phyloP scores from a whole-genome alignment of 1,284 basidiomycete genomes.

The Ustilago esculenta region DNA sequence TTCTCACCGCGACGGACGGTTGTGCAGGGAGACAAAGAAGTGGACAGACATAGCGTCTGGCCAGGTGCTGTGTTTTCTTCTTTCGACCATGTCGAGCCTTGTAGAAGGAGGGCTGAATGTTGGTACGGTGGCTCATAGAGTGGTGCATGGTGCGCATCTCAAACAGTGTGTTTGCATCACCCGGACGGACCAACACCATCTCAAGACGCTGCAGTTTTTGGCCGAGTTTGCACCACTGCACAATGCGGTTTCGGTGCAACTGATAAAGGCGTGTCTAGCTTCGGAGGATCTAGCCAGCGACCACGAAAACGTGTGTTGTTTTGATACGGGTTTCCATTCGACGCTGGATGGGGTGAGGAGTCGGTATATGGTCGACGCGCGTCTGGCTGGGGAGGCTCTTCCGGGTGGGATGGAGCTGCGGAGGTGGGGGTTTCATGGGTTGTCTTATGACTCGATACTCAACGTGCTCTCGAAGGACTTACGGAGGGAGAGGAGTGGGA shows the following conservation, averaged over 20 bases:
- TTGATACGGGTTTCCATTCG: conserved; percentile 33
- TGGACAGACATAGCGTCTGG: conserved; percentile 1
- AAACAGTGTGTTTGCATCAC: conserved; percentile 12
- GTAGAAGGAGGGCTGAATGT: background rate
- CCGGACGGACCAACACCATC: background rate
- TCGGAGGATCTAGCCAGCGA: conserved; percentile 1
- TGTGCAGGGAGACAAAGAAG: background rate
- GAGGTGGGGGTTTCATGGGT: conserved; percentile 38
- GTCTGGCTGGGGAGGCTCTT: conserved; percentile 4
- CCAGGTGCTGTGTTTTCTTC: conserved; percentile 1
- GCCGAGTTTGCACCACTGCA: conserved; percentile 33
- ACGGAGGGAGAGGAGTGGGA: background rate
- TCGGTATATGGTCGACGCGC: conserved; percentile 14
- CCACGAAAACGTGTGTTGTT: conserved; percentile 15
- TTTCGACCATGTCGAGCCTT: background rate
- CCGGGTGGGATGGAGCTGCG: conserved; percentile 31
- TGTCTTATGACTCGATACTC: conserved; percentile 24
- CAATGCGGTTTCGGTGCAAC: conserved; percentile 20
- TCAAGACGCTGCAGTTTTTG: conserved; percentile 18
- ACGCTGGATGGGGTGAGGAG: conserved; percentile 8
- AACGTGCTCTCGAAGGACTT: background rate
- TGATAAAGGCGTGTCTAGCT: conserved; percentile 19
- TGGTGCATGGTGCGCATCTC: conserved; percentile 38
- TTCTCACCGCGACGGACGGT: background rate
- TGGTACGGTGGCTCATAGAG: conserved; percentile 18